Base-by-base conservation (phyloP, 768 basidiomycete genomes). In the Psilocybe cubensis region DNA sequence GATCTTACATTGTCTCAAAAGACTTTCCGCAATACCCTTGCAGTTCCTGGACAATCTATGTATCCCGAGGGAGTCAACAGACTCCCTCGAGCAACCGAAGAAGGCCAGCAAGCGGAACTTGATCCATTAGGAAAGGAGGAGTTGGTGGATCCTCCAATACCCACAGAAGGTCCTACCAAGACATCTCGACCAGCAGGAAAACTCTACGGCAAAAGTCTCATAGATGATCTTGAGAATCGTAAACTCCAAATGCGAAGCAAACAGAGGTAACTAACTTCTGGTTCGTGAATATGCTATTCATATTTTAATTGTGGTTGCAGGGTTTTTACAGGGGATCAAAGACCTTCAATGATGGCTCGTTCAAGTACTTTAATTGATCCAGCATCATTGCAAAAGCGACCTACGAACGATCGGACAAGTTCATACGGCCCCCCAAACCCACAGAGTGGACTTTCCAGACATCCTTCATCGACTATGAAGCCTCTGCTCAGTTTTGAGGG, bases 321-420 rank as follows among this genome's bases (percentile, higher is more conserved):
- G 53, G 88, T 92, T 12, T 97, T 97, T 71, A 85, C 78, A 52
- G 95, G 95, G 12, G 95, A 97, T 66, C 82, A 89, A 61, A 79
- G 94, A 56, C 93, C 95, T 9, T 90, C 92, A 4, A 96, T 96
- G 95, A 96, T 96, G 94, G 84, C 87, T 29, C 84, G 83, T 18
- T 70, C 83, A 11, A 86, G 82, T 63, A 91, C 92, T 0, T 71
- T 94, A 48, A 90, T 94, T 64, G 89, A 94, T 68, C 87, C 88
- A 17, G 76, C 81, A 38, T 75, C 82, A 3, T 75, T 93, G 46
- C 79, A 77, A 38, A 67, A 69, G 14, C 74, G 79, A n/a, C 84
- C 86, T 4, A 65, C 66, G 24, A 73, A 77, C 14, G 81, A 83
- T 52, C 74, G 74, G 31, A 66, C 78, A 61, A 76, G 73, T 54